These are phyloP conservation scores for Arthrobotrys sphaeroides DNA, from an alignment of 2,329 filamentous ascomycete species.

Conservation along the genomic window DNA sequence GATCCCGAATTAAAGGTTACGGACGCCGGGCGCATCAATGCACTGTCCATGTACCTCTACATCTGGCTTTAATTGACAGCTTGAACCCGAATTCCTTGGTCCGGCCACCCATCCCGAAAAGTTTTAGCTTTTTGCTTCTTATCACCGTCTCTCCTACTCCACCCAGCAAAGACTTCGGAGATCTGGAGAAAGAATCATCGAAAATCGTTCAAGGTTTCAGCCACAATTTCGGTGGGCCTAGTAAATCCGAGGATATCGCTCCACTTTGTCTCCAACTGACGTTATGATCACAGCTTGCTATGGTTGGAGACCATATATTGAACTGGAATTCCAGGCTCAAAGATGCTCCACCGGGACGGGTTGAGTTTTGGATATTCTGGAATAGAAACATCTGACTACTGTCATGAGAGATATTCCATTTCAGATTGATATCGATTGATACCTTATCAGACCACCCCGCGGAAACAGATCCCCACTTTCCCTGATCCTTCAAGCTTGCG, in stretches of 20 bases:
- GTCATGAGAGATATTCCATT: too few species aligned
- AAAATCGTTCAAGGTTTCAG: slow-evolving; percentile 6
- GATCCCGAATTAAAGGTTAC: neutral
- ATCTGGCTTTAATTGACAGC: neutral
- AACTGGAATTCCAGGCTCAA: neutral
- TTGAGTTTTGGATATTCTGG: neutral
- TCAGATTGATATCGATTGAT: neutral
- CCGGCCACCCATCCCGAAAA: too few species aligned
- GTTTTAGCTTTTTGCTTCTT: neutral
- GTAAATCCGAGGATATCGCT: neutral
- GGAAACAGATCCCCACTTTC: neutral
- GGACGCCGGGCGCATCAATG: neutral
- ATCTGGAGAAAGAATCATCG: slow-evolving; percentile 5
- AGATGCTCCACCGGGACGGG: neutral
- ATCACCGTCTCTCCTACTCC: neutral
- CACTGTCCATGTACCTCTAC: slow-evolving; percentile 11
- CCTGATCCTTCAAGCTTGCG: slow-evolving; percentile 2
- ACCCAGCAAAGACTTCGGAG: neutral
- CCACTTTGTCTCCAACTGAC: slow-evolving; percentile 11
- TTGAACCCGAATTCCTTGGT: too few species aligned
- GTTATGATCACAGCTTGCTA: slow-evolving; percentile 6
- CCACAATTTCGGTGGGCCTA: neutral
- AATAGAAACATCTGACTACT: too few species aligned
- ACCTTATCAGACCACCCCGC: neutral
- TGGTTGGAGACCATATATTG: slow-evolving; percentile 4